These are phyloP conservation scores for Physaria fendleri DNA, from an alignment of 345 rosid species.

Conservation along the genomic window DNA sequence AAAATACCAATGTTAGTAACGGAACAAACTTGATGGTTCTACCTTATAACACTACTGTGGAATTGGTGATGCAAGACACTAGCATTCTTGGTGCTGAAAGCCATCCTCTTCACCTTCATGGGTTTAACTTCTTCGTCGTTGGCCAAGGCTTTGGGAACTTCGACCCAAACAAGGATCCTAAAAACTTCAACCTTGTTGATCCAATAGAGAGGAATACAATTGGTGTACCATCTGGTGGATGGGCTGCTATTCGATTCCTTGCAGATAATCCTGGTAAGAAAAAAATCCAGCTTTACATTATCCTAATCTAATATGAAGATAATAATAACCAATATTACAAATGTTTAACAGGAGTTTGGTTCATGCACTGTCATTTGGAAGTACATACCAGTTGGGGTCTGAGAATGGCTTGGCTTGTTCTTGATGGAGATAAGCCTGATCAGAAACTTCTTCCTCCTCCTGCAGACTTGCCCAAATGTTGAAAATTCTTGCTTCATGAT, in stretches of 20 bases:
- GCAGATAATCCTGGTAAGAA: conserved; percentile 67
- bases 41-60: conserved; percentile 51
- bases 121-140: conserved; percentile 64
- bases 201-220: conserved; percentile 57
- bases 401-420: conserved; percentile 69
- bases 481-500: conserved; percentile 15
- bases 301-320: neutral
- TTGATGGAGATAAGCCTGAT: conserved; percentile 55
- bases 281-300: neutral
- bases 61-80: conserved; percentile 62
- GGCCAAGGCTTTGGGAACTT: conserved; percentile 70
- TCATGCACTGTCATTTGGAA: conserved; percentile 76
- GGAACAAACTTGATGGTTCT: conserved; percentile 57
- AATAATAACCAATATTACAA: conserved; percentile 2
- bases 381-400: conserved; percentile 78
- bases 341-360: conserved; percentile 49
- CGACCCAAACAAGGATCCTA: conserved; percentile 46
- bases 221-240: conserved; percentile 60
- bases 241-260: conserved; percentile 63
- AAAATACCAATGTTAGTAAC: conserved; percentile 45
- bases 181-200: conserved; percentile 48
- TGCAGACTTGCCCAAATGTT: conserved; percentile 61
- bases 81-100: conserved; percentile 69
- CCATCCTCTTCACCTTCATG: conserved; percentile 71
- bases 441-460: conserved; percentile 68